Base-by-base conservation (phyloP, 305 asterid genomes). In the Lippia alba region DNA sequence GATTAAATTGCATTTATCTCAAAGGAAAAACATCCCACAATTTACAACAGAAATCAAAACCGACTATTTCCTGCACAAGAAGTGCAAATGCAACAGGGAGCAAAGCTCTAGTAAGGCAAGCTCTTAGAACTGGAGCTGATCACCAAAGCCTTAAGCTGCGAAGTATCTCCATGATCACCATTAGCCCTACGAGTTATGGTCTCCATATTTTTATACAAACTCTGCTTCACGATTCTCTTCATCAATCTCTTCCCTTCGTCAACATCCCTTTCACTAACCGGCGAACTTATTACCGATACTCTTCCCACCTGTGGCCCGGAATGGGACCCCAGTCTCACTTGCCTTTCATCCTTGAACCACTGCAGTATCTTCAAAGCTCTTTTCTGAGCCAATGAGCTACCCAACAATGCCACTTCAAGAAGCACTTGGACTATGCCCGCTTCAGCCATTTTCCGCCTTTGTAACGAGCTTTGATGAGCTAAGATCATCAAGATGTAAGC, bases 321-420 rank as follows among this genome's bases (percentile, higher is more conserved):
- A 51, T 87, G 96, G 11, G 92, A 89, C 50, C 90, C 96, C 80
- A 89, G 77, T 51, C 84, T 82, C 67, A 61, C 79, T 56, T 80
- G 89, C 60, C 94, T 61, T 5, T 89, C 98, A 46, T 91, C 89
- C 78, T 91, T 94, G 58, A 94, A 91, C 98, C 97, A 91, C 68
- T 89, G 96, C 15, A 94, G 72, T 51, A 94, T 62, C 77, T 91
- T 94, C 57, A 91, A 12, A 12, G 97, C 96, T 60, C 98, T 81
- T 70, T 89, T 94, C 69, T 86, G 96, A 3, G 92, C 97, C 82
- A 94, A 78, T 3, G 92, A 84, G 36, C 91, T 94, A 4, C 97
- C 92, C 80, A 91, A 56, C 77, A 94, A 73, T 12, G 90, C 96
- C 11, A 91, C 84, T 80, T 89, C 96, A 51, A 93, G 88, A 53